Percentiles rank a stretch among this genome's conserved stretches.
Evolutionary conservation across 495 filamentous ascomycete species (phyloP).

Genomic region (Aspergillus asperescens): DNA sequence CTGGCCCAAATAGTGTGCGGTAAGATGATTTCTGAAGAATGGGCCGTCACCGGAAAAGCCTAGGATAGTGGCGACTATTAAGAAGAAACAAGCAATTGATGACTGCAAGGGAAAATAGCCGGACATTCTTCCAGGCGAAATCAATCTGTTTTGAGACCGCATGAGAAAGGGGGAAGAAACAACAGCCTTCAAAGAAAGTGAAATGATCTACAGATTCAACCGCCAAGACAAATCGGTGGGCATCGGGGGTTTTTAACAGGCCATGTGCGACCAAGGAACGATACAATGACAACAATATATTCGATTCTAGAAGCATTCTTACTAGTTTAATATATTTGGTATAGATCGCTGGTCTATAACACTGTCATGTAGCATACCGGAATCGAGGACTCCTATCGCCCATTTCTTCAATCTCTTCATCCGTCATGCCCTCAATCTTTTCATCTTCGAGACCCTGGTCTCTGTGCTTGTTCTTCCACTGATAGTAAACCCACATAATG

Average conservation of each 20-base stretch:
- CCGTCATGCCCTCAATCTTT: conserved; percentile 50
- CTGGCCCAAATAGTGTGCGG: not conserved
- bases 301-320: too few species aligned
- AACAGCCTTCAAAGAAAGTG: not conserved
- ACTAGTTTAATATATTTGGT: not conserved
- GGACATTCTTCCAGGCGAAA: not conserved
- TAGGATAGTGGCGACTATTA: not conserved
- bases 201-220: not conserved
- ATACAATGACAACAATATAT: not conserved
- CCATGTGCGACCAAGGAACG: too few species aligned
- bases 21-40: not conserved
- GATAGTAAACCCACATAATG: conserved; percentile 52
- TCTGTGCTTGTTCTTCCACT: conserved; percentile 50
- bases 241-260: not conserved
- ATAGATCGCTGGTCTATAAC: not conserved
- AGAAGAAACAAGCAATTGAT: not conserved
- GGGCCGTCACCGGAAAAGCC: not conserved
- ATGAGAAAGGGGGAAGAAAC: not conserved
- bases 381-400: conserved; percentile 64
- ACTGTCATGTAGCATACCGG: conserved; percentile 47
- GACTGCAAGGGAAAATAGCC: not conserved
- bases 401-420: conserved; percentile 62
- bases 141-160: not conserved
- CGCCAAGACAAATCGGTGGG: not conserved
- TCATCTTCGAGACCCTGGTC: conserved; percentile 48